Conservation (phyloP, 305 asterid species). For the Lippia alba region DNA sequence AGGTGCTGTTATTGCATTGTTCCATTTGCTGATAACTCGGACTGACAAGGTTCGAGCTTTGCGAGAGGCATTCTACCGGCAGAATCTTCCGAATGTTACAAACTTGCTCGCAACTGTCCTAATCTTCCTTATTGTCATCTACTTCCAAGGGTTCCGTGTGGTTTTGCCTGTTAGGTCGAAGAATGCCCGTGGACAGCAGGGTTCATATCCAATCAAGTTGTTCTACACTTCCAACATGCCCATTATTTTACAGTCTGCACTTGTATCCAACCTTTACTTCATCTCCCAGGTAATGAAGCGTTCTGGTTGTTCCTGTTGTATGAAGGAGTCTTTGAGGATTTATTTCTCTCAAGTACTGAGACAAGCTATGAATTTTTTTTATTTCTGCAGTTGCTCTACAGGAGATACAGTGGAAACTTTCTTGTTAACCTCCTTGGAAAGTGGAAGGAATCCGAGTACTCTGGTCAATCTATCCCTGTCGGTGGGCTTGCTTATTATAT, state of each 20-base stretch:
- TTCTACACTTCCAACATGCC: constrained; percentile 86
- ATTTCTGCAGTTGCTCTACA: constrained; percentile 55
- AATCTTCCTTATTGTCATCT: constrained; percentile 74
- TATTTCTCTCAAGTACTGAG: background rate
- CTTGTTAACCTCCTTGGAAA: constrained; percentile 70
- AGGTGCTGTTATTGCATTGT: constrained; percentile 82
- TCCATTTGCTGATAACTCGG: constrained; percentile 72
- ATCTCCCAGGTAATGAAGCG: constrained; percentile 66
- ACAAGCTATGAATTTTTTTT: constrained; percentile 23
- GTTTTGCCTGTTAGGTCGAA: constrained; percentile 82
- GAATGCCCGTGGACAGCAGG: constrained; percentile 86
- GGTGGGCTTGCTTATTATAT: constrained; percentile 78
- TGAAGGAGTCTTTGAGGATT: background rate
- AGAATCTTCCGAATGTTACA: constrained; percentile 78
- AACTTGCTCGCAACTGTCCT: constrained; percentile 77
- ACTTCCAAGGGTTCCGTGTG: constrained; percentile 87
- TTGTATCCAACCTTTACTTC: constrained; percentile 73
- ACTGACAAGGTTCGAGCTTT: constrained; percentile 74
- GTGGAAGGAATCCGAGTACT: constrained; percentile 81
- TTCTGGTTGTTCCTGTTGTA: constrained; percentile 13
- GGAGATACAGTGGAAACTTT: constrained; percentile 66
- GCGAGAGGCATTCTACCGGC: constrained; percentile 80
- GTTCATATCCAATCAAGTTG: constrained; percentile 78
- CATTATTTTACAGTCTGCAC: constrained; percentile 76
- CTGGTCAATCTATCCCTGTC: constrained; percentile 70